A percentile compares a stretch with the other conserved stretches of the same genome.
Evolutionary conservation across 176 grass and related monocot genomes (phyloP).

Genomic region (Themeda triandra): DNA sequence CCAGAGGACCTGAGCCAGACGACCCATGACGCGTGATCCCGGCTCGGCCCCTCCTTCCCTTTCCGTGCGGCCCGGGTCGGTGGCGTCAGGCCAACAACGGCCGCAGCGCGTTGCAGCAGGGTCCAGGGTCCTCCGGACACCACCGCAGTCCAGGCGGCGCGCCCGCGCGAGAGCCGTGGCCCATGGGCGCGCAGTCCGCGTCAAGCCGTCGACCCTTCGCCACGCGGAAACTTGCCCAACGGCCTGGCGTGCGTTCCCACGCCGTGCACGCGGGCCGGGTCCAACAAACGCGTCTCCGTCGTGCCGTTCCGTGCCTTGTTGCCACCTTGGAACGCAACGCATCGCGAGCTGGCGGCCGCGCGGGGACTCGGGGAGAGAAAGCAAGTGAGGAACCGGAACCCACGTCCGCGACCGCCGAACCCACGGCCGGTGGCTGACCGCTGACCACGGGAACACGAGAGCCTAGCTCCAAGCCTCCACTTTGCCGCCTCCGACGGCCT

Average conservation of each 20-base stretch:
- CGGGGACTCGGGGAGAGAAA: fast-evolving
- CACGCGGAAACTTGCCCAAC: not conserved
- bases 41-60: too few relatives aligned
- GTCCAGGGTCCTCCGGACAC: too few relatives aligned
- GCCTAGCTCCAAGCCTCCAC: not conserved
- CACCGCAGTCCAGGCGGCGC: not conserved
- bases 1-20: too few relatives aligned
- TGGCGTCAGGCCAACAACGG: not conserved
- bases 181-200: not conserved
- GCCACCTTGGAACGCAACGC: not conserved
- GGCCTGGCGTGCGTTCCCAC: not conserved
- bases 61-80: not conserved
- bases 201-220: too few relatives aligned
- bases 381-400: too few relatives aligned
- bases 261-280: not conserved
- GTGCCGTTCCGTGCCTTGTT: not conserved
- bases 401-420: not conserved
- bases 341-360: not conserved
- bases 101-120: not conserved
- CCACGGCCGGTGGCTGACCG: not conserved
- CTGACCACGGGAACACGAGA: not conserved
- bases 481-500: not conserved
- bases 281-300: not conserved
- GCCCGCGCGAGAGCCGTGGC: too few relatives aligned
- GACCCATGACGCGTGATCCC: not conserved